Evolutionary conservation across 306 rosid genomes (phyloP).

Genomic region (Alnus rubra): DNA sequence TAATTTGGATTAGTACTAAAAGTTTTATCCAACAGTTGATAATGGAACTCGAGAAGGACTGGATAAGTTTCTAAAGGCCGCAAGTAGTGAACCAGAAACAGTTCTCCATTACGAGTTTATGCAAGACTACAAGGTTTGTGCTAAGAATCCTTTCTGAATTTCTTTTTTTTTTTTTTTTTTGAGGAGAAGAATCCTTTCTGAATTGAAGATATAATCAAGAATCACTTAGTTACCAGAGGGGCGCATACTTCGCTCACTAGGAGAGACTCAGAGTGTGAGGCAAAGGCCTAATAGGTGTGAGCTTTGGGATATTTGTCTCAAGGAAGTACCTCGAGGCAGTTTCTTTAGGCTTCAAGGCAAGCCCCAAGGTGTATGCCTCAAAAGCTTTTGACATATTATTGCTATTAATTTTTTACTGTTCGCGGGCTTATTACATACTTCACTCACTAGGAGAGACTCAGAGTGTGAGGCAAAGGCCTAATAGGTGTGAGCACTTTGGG

Average conservation of each 20-base stretch:
- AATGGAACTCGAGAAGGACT: conserved; percentile 92
- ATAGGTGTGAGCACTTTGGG: neutral
- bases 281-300: neutral
- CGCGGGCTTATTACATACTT: neutral
- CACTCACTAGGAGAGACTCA: neutral
- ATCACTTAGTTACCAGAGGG: neutral
- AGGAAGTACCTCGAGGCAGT: neutral
- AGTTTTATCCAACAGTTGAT: conserved; percentile 65
- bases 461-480: neutral
- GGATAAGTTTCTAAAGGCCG: conserved; percentile 93
- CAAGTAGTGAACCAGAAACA: conserved; percentile 85
- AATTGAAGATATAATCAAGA: conserved; percentile 13
- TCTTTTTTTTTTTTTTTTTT: too few species aligned
- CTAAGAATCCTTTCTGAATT: conserved; percentile 4
- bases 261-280: neutral
- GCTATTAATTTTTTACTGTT: neutral
- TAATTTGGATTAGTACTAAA: conserved; percentile 16
- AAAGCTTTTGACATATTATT: neutral
- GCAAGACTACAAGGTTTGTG: conserved; percentile 96
- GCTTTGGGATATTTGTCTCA: neutral
- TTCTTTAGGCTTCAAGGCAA: neutral
- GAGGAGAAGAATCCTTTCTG: neutral
- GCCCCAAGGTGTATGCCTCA: neutral
- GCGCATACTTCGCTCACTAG: neutral
- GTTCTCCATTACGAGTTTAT: conserved; percentile 98